Conservation (phyloP, 1,284 basidiomycete genomes). For the Gomphus bonarii region DNA sequence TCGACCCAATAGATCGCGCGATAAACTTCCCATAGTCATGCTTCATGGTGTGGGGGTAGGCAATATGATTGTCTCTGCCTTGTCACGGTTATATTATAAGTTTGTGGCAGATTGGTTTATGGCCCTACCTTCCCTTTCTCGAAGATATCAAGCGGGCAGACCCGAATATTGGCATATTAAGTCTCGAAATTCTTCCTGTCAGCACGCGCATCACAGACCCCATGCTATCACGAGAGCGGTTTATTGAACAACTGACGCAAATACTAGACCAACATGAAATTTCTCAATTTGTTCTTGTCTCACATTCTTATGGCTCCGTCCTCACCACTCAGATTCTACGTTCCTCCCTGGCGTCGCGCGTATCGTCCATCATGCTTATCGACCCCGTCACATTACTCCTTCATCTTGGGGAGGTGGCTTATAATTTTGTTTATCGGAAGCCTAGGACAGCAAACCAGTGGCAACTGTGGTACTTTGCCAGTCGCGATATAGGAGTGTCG, state of each 20-base stretch:
- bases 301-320: constrained; percentile 58
- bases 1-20: constrained; percentile 38
- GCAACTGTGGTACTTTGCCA: constrained; percentile 60
- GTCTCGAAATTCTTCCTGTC: constrained; percentile 49
- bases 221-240: constrained; percentile 24
- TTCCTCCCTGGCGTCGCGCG: constrained; percentile 22
- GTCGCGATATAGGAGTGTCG: constrained; percentile 50
- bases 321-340: constrained; percentile 38
- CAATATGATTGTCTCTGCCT: constrained; percentile 9
- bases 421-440: constrained; percentile 53
- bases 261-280: constrained; percentile 36
- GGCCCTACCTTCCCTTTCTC: constrained; percentile 43
- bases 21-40: constrained; percentile 45
- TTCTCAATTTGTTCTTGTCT: constrained; percentile 33
- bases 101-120: constrained; percentile 42
- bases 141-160: constrained; percentile 29
- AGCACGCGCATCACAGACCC: constrained; percentile 45
- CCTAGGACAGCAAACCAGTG: constrained; percentile 48
- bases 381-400: constrained; percentile 58
- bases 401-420: constrained; percentile 47
- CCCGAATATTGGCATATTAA: constrained; percentile 42
- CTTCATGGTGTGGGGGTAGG: constrained; percentile 57
- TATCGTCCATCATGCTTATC: constrained; percentile 37
- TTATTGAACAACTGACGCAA: constrained; percentile 22
- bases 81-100: neutral